These are phyloP conservation scores for Symbiotaphrina buchneri DNA, from an alignment of 495 filamentous ascomycete genomes.

Conservation along the genomic window DNA sequence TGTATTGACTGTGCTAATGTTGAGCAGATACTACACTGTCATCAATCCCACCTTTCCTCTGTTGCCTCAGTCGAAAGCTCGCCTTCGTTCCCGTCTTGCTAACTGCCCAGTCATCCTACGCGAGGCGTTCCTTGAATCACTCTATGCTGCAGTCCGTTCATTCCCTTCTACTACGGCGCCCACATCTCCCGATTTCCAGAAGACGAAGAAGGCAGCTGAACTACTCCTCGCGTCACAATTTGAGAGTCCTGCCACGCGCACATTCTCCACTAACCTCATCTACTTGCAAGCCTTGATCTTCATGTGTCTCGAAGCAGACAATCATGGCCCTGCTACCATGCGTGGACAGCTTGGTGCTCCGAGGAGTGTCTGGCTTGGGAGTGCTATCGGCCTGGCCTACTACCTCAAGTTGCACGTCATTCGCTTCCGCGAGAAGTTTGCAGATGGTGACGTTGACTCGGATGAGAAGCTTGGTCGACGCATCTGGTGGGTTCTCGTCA, in stretches of 20 bases:
- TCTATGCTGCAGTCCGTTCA: conserved; percentile 37
- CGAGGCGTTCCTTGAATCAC: conserved; percentile 47
- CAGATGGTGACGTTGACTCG: conserved; percentile 33
- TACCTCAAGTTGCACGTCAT: conserved; percentile 27
- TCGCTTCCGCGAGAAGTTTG: conserved; percentile 10
- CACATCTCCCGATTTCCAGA: conserved; percentile 10
- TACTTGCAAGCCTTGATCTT: conserved; percentile 40
- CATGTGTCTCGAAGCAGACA: conserved; percentile 34
- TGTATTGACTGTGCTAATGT: conserved; percentile 7
- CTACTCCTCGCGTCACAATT: conserved; percentile 30
- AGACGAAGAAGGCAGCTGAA: conserved; percentile 20
- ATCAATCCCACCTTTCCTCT: conserved; percentile 60
- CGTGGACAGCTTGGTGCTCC: conserved; percentile 13
- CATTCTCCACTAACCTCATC: conserved; percentile 27
- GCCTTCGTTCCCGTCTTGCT: conserved; percentile 34
- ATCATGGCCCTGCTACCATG: conserved; percentile 19
- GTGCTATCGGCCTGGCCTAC: conserved; percentile 34
- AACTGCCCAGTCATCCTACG: conserved; percentile 35
- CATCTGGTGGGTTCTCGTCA: conserved; percentile 51
- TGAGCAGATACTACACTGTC: conserved; percentile 37
- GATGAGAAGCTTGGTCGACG: conserved; percentile 47
- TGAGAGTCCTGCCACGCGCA: conserved; percentile 18
- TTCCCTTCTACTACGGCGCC: conserved; percentile 20
- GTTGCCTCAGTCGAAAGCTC: conserved; percentile 39
- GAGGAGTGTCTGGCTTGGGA: conserved; percentile 21